phyloP scores from a whole-genome alignment of 176 grass and related monocot genomes.

The Eremochloa ophiuroides region DNA sequence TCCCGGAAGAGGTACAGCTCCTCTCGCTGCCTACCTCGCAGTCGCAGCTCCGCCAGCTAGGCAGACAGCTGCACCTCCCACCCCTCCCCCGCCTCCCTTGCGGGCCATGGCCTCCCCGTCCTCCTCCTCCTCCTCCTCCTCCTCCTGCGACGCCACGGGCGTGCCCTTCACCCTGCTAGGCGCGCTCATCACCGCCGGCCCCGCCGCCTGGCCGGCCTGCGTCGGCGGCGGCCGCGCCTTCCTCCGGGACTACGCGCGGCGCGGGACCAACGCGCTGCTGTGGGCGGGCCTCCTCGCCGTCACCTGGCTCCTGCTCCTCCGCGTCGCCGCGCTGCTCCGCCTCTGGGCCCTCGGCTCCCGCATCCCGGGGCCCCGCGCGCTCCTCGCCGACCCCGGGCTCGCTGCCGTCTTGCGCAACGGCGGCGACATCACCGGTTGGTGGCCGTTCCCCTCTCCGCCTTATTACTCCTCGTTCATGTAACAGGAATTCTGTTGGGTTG shows the following conservation, averaged over 20 bases:
- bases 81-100: background rate
- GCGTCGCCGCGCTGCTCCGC: conserved; percentile 45
- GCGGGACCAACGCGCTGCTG: conserved; percentile 82
- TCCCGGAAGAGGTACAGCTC: background rate
- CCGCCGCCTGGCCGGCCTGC: conserved; percentile 30
- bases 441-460: background rate
- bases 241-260: conserved; percentile 58
- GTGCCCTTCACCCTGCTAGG: conserved; percentile 80
- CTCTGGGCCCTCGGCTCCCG: conserved; percentile 64
- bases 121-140: conserved; percentile 23
- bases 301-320: conserved; percentile 51
- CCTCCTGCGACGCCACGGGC: conserved; percentile 13
- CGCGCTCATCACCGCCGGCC: conserved; percentile 46
- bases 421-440: conserved; percentile 72
- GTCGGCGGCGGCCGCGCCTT: conserved; percentile 43
- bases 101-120: conserved; percentile 17
- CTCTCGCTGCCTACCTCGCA: background rate
- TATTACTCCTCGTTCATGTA: background rate
- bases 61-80: background rate
- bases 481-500: background rate
- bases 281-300: conserved; percentile 57
- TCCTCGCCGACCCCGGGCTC: conserved; percentile 29
- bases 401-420: conserved; percentile 44
- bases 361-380: conserved; percentile 54
- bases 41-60: background rate